phyloP scores from a whole-genome alignment of 306 rosid species.

The Prosopis cineraria region DNA sequence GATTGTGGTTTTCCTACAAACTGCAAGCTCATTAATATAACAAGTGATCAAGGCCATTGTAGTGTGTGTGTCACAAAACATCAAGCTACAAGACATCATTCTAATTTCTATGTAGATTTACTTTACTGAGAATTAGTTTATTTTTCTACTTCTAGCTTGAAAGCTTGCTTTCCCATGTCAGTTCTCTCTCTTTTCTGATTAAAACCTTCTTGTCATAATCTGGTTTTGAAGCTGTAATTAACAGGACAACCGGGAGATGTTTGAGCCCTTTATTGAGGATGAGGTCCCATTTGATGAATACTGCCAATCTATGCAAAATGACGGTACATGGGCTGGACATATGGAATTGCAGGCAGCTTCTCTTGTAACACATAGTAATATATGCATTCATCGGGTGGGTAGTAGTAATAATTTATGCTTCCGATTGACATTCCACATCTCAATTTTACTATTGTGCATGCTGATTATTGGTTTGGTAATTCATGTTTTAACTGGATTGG shows the following conservation, averaged over 20 bases:
- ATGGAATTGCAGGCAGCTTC: slow-evolving; percentile 95
- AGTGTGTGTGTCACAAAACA: background rate
- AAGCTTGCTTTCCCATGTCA: slow-evolving; percentile 18
- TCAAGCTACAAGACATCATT: slow-evolving; percentile 13
- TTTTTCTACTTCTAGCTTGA: background rate
- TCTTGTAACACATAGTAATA: slow-evolving; percentile 68
- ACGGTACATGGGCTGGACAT: slow-evolving; percentile 91
- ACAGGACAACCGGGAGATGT: slow-evolving; percentile 74
- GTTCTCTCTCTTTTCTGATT: slow-evolving; percentile 15
- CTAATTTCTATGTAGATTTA: background rate
- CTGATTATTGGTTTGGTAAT: slow-evolving; percentile 26
- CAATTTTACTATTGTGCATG: background rate
- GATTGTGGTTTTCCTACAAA: slow-evolving; percentile 12
- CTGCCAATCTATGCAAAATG: slow-evolving; percentile 76
- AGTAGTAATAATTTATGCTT: slow-evolving; percentile 17
- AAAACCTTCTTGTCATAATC: slow-evolving; percentile 34
- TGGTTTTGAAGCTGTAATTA: slow-evolving; percentile 41
- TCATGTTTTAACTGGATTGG: slow-evolving; percentile 15
- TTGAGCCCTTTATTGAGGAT: slow-evolving; percentile 91
- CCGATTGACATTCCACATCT: background rate
- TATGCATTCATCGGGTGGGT: slow-evolving; percentile 82
- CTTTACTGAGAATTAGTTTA: background rate
- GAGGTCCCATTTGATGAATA: slow-evolving; percentile 80
- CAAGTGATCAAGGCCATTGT: background rate
- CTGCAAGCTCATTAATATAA: background rate